Conservation (phyloP, 2,329 filamentous ascomycete species). For the Alternaria sp. region DNA sequence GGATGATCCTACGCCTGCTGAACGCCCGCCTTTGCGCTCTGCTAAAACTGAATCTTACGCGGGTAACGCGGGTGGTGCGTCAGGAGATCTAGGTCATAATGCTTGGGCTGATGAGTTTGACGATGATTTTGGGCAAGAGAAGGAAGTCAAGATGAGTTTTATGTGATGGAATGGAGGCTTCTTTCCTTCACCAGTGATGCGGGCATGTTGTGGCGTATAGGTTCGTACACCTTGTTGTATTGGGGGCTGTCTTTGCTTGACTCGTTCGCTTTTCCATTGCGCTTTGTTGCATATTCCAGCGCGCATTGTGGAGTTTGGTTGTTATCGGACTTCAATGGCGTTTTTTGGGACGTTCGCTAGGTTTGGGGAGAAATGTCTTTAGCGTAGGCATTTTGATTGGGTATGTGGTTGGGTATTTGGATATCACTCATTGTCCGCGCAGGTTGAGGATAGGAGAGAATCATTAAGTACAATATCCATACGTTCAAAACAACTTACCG, state of each 20-base stretch:
- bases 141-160: constrained; percentile 60
- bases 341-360: not conserved
- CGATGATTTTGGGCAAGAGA: constrained; percentile 56
- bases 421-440: not conserved
- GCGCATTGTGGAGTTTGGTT: not conserved
- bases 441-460: not conserved
- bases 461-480: not conserved
- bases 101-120: constrained; percentile 60
- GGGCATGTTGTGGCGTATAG: not conserved
- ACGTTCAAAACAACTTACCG: not conserved
- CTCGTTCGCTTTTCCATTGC: not conserved
- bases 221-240: not conserved
- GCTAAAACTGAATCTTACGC: constrained; percentile 36
- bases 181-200: not conserved
- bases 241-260: not conserved
- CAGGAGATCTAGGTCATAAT: constrained; percentile 49
- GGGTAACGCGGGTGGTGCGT: not conserved
- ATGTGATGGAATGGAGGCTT: constrained; percentile 25
- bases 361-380: not conserved
- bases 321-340: not conserved
- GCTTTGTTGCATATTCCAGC: constrained; percentile 5
- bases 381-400: not conserved
- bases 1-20: constrained; percentile 25
- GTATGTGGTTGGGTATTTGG: not conserved
- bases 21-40: constrained; percentile 41